Evolutionary conservation across 495 filamentous ascomycete species (phyloP).

Genomic region (Trypethelium eluteriae): DNA sequence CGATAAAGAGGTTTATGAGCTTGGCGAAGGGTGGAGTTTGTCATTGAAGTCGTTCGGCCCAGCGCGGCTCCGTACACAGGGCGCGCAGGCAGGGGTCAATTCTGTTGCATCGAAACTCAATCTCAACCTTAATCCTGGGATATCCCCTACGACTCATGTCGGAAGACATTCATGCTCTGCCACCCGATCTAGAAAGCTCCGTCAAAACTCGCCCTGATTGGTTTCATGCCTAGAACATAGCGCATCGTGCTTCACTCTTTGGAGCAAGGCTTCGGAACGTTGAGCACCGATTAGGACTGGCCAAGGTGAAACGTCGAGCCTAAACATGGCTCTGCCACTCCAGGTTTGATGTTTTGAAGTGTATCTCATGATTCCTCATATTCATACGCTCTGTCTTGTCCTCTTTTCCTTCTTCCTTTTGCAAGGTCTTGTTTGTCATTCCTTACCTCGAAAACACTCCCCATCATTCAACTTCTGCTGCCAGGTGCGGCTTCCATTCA

Average conservation of each 20-base stretch:
- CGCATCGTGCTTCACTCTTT: constrained; percentile 3
- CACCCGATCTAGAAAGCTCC: background rate
- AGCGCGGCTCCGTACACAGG: no score
- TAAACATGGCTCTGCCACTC: background rate
- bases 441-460: background rate
- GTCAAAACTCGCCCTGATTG: background rate
- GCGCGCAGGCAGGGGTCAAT: background rate
- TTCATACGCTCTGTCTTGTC: background rate
- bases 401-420: background rate
- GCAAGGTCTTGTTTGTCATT: background rate
- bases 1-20: no score
- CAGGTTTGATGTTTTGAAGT: background rate
- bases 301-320: background rate
- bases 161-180: background rate
- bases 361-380: background rate
- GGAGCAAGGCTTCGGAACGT: background rate
- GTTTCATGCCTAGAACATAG: background rate
- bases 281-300: background rate
- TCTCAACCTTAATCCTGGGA: background rate
- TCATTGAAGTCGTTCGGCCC: no score
- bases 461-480: background rate
- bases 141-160: background rate
- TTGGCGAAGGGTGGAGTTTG: no score
- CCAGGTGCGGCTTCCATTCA: constrained; percentile 8
- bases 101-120: background rate